Percentiles rank a stretch among this genome's conserved stretches.
Conservation (phyloP, 176 grass and related monocot genomes). For the Alloteropsis semialata region DNA sequence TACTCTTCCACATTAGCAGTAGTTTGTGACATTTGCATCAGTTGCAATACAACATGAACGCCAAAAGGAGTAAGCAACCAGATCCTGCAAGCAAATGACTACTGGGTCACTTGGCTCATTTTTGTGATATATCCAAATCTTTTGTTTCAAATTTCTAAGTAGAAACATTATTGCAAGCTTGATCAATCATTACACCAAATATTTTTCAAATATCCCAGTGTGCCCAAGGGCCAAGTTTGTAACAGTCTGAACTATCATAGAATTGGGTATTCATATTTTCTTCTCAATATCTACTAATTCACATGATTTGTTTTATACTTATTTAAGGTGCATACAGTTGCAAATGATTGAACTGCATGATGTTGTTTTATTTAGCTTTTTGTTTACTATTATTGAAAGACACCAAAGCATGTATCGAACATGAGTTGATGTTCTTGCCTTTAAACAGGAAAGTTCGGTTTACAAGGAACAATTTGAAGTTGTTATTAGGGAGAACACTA, state of each 20-base stretch:
- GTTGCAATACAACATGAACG: no score
- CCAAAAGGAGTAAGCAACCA: no score
- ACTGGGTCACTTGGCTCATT: background rate
- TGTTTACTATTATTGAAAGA: background rate
- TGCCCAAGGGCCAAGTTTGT: background rate
- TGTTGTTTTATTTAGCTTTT: background rate
- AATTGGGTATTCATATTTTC: background rate
- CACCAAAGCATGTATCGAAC: no score
- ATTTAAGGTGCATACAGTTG: background rate
- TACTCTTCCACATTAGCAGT: background rate
- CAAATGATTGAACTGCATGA: background rate
- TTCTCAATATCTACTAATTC: slow-evolving; percentile 1
- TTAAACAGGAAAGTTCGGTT: slow-evolving; percentile 50
- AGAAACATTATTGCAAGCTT: background rate
- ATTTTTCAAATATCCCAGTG: background rate
- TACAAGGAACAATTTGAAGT: slow-evolving; percentile 64
- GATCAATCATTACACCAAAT: background rate
- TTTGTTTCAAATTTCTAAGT: background rate
- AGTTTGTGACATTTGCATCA: no score
- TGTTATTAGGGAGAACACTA: slow-evolving; percentile 49
- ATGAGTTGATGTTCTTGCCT: background rate
- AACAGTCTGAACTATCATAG: background rate
- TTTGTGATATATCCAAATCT: background rate
- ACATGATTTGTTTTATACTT: background rate
- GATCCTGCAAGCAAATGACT: background rate